Evolutionary conservation across 495 filamentous ascomycete species (phyloP).

Genomic region (Penicillium cinerascens): DNA sequence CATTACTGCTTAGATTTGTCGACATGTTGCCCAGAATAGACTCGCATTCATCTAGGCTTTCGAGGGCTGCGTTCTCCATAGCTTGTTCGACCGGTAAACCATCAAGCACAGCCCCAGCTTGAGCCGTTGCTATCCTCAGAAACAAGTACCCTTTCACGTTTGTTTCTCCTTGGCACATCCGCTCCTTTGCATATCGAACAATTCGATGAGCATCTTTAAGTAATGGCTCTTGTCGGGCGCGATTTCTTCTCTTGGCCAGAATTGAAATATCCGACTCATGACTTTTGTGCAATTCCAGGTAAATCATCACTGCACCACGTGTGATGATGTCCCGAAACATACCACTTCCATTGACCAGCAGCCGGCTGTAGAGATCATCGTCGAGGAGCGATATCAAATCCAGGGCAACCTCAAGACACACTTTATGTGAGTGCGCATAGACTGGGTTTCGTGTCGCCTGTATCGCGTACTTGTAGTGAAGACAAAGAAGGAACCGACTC

Average conservation of each 20-base stretch:
- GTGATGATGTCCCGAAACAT: slow-evolving; percentile 47
- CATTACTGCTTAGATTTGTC: too few relatives aligned
- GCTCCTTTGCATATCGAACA: slow-evolving; percentile 30
- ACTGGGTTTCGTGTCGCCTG: slow-evolving; percentile 41
- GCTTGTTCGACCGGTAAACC: background rate
- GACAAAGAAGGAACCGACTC: slow-evolving; percentile 44
- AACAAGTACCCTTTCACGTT: slow-evolving; percentile 50
- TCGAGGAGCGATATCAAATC: slow-evolving; percentile 41
- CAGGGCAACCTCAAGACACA: slow-evolving; percentile 39
- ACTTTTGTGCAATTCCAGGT: slow-evolving; percentile 36
- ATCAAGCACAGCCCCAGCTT: background rate
- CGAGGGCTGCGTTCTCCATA: background rate
- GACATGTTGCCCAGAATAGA: background rate
- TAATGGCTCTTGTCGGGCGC: slow-evolving; percentile 27
- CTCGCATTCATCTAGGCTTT: background rate
- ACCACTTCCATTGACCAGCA: slow-evolving; percentile 43
- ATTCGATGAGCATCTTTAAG: slow-evolving; percentile 33
- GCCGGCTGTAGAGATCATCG: slow-evolving; percentile 34
- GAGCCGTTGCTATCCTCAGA: slow-evolving; percentile 37
- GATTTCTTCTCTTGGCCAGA: slow-evolving; percentile 22
- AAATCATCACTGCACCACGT: slow-evolving; percentile 29
- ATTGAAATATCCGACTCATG: slow-evolving; percentile 16
- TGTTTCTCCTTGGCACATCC: slow-evolving; percentile 46
- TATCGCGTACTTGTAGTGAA: slow-evolving; percentile 47
- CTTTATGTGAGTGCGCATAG: slow-evolving; percentile 48